These are phyloP conservation scores for Penstemon newberryi DNA, from an alignment of 257 asterid genomes.

Conservation along the genomic window DNA sequence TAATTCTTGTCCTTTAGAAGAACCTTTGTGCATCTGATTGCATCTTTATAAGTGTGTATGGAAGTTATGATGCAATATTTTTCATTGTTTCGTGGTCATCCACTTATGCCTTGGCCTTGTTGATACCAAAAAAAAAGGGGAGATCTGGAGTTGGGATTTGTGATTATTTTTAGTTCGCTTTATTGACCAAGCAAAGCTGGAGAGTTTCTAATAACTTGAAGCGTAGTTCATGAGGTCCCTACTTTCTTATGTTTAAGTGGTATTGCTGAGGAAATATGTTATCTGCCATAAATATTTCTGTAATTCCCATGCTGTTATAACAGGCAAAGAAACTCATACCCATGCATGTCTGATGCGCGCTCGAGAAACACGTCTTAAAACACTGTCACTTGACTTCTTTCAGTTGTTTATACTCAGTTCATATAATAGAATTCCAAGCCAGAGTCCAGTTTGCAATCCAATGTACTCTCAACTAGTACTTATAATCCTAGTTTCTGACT, in stretches of 20 bases:
- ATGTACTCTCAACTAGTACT: slow-evolving; percentile 11
- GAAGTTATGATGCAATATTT: background rate
- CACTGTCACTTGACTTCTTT: no score
- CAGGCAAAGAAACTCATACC: no score
- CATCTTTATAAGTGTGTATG: background rate
- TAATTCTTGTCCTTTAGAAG: slow-evolving; percentile 34
- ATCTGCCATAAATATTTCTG: no score
- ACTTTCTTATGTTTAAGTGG: background rate
- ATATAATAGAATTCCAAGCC: no score
- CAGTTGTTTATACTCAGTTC: no score
- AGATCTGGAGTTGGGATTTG: background rate
- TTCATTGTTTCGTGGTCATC: background rate
- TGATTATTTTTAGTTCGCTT: background rate
- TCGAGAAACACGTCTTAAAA: no score
- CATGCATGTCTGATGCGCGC: no score
- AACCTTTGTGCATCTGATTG: background rate
- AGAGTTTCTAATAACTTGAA: background rate
- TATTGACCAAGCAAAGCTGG: background rate
- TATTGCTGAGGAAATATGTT: no score
- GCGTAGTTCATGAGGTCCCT: background rate
- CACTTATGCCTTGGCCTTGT: background rate
- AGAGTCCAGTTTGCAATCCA: no score
- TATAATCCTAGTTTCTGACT: slow-evolving; percentile 2
- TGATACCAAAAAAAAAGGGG: background rate
- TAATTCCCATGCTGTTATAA: no score